phyloP scores from a whole-genome alignment of 495 filamentous ascomycete genomes.

The Bacidia rubella region DNA sequence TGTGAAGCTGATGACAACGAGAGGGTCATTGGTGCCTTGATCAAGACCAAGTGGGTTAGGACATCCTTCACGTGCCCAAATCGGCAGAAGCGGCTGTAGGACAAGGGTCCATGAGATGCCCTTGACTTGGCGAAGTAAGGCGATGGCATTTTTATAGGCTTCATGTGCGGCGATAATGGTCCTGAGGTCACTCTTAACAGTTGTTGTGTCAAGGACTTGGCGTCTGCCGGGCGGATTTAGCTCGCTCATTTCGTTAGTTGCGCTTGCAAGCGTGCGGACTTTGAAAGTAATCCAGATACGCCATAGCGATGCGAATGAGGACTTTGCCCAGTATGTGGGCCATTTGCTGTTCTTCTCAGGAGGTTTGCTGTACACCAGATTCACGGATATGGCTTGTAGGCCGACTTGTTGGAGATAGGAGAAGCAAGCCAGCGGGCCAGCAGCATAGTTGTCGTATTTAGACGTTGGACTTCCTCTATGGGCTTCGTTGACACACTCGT shows the following conservation, averaged over 20 bases:
- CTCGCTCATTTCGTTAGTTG: no score
- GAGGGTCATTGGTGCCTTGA: slow-evolving; percentile 15
- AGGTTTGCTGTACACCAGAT: slow-evolving; percentile 56
- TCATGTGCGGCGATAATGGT: no score
- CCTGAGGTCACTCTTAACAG: no score
- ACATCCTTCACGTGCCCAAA: slow-evolving; percentile 20
- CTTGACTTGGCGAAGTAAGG: slow-evolving; percentile 14
- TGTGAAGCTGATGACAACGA: slow-evolving; percentile 24
- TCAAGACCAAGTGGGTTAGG: slow-evolving; percentile 20
- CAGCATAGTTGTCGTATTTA: slow-evolving; percentile 20
- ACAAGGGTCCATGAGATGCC: slow-evolving; percentile 20
- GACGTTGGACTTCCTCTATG: slow-evolving; percentile 4
- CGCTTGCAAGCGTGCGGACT: slow-evolving; percentile 22
- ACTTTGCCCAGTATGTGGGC: slow-evolving; percentile 40
- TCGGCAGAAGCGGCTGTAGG: slow-evolving; percentile 21
- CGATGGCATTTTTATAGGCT: no score
- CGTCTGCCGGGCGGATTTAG: no score
- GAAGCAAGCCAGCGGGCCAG: slow-evolving; percentile 25
- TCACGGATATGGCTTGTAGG: slow-evolving; percentile 52
- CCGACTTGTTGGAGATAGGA: slow-evolving; percentile 25
- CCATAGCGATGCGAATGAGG: slow-evolving; percentile 20
- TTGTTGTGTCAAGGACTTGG: no score
- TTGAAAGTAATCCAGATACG: slow-evolving; percentile 24
- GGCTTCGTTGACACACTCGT: no score
- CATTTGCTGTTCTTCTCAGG: slow-evolving; percentile 49